Conservation (phyloP, 495 filamentous ascomycete species). For the Hypomontagnella monticulosa region DNA sequence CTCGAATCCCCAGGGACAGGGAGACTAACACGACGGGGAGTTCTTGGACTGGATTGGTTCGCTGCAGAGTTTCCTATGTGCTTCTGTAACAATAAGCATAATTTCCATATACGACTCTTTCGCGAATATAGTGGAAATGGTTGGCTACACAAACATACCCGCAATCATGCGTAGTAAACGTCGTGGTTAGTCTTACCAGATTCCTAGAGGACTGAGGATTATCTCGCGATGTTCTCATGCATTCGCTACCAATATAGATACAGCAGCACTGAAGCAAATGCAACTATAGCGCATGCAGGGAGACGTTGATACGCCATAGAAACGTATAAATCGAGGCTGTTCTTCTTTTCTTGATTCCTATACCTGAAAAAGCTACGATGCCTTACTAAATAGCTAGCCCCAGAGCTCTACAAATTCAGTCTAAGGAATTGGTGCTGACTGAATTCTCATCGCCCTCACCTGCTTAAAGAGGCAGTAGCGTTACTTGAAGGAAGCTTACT, state of each 20-base stretch:
- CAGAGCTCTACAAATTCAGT: too few relatives aligned
- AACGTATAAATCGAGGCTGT: conserved; percentile 8
- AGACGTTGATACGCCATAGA: conserved; percentile 30
- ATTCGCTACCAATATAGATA: conserved; percentile 8
- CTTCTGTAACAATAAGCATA: neutral
- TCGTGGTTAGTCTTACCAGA: neutral
- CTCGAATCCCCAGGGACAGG: neutral
- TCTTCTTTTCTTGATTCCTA: conserved; percentile 1
- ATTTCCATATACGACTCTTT: neutral
- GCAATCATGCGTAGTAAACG: neutral
- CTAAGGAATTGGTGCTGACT: neutral
- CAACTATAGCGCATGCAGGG: conserved; percentile 35
- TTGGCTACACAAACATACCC: neutral
- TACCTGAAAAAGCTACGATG: too few relatives aligned
- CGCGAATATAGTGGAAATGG: neutral
- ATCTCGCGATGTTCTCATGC: conserved; percentile 11
- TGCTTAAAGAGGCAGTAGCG: neutral
- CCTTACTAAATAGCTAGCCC: neutral
- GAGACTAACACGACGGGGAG: neutral
- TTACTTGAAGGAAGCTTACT: neutral
- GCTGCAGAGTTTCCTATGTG: neutral
- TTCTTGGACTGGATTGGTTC: neutral
- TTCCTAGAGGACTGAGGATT: neutral
- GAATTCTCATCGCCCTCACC: too few relatives aligned
- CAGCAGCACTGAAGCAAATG: conserved; percentile 29